Conservation (phyloP, 169 alveolate species). For the Theileria annulata region DNA sequence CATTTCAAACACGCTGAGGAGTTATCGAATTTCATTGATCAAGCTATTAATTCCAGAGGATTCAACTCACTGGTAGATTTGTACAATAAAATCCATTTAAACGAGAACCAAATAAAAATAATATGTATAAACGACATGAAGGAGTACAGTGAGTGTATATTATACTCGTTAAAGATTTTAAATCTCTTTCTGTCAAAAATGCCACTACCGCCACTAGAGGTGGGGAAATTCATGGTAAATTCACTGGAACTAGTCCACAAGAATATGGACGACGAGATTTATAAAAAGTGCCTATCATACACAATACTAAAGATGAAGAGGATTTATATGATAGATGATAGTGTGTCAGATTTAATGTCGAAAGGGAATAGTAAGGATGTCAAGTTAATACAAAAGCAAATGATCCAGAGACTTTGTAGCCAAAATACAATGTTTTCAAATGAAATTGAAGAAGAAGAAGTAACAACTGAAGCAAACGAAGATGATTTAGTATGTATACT, state of each 20-base stretch:
- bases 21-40: neutral
- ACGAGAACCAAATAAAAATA: neutral
- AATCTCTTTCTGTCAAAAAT: slow-evolving; percentile 7
- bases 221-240: neutral
- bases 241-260: neutral
- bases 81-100: neutral
- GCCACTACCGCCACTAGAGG: neutral
- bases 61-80: neutral
- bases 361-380: neutral
- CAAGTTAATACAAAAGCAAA: slow-evolving; percentile 35
- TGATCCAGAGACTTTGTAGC: slow-evolving; percentile 14
- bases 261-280: slow-evolving; percentile 15
- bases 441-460: neutral
- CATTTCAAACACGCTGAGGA: slow-evolving; percentile 2
- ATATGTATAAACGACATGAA: neutral
- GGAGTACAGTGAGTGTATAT: slow-evolving; percentile 29
- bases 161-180: slow-evolving; percentile 32
- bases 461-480: slow-evolving; percentile 2
- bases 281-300: slow-evolving; percentile 2
- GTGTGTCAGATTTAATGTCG: neutral
- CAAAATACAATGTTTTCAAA: slow-evolving; percentile 19
- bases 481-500: slow-evolving; percentile 42
- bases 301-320: neutral
- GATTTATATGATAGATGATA: neutral
- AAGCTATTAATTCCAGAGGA: too few species aligned